A percentile compares a stretch with the other conserved stretches of the same genome.
Evolutionary conservation across 2,329 filamentous ascomycete species (phyloP).

Genomic region (Paraconiothyrium brasiliense): DNA sequence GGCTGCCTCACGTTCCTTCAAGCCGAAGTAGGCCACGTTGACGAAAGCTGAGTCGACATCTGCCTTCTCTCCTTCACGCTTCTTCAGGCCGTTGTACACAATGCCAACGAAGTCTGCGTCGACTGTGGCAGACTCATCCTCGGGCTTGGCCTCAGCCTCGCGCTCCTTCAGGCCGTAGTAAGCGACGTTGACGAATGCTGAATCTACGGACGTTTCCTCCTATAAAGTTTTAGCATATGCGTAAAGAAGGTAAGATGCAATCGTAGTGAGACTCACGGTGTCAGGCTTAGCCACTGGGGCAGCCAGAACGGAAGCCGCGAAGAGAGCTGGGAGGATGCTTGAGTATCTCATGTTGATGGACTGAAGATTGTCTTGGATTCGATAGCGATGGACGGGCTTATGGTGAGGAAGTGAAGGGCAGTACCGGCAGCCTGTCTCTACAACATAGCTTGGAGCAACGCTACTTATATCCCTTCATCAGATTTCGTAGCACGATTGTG

Average conservation of each 20-base stretch:
- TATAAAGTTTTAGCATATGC: background rate
- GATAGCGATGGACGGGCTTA: background rate
- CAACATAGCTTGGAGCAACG: background rate
- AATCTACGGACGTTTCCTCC: background rate
- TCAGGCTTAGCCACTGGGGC: conserved; percentile 1
- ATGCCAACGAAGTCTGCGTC: background rate
- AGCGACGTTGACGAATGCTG: background rate
- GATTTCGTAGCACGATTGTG: background rate
- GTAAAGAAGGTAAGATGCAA: background rate
- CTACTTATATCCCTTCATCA: background rate
- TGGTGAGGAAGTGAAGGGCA: background rate
- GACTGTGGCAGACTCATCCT: background rate
- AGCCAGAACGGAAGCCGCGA: conserved; percentile 6
- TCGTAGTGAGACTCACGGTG: background rate
- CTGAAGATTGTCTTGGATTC: background rate
- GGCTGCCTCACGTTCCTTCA: conserved; percentile 1
- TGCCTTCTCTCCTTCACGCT: background rate
- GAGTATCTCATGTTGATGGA: conserved; percentile 6
- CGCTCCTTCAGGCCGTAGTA: conserved; percentile 2
- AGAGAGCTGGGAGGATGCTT: conserved; percentile 3
- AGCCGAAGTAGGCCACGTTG: conserved; percentile 5
- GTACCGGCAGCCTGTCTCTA: background rate
- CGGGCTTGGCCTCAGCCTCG: background rate
- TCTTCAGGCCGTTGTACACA: conserved; percentile 1
- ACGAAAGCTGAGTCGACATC: conserved; percentile 1